A percentile compares a stretch with the other conserved stretches of the same genome.
Evolutionary conservation across 441 rosid species (phyloP).

Genomic region (Adansonia madagascariensis): DNA sequence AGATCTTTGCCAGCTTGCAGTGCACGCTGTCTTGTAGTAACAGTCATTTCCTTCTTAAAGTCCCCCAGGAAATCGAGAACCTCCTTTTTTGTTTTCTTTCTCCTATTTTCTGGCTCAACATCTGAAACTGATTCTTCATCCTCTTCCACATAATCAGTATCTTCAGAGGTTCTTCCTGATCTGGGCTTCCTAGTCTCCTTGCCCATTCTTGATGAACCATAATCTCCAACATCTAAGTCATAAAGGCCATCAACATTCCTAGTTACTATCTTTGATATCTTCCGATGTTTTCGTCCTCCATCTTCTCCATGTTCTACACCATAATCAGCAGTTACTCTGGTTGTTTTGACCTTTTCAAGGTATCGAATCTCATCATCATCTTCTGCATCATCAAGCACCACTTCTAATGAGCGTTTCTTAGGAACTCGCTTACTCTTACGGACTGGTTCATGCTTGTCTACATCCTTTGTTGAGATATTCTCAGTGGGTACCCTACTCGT

Average conservation of each 20-base stretch:
- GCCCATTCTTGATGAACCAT: conserved; percentile 34
- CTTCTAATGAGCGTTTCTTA: conserved; percentile 49
- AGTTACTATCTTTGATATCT: conserved; percentile 50
- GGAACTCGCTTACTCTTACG: conserved; percentile 58
- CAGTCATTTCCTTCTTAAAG: conserved; percentile 43
- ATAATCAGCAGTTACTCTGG: conserved; percentile 35
- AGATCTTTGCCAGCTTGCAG: conserved; percentile 50
- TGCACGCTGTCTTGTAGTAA: conserved; percentile 56
- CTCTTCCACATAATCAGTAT: conserved; percentile 48
- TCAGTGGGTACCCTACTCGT: conserved; percentile 38
- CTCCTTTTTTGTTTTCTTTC: conserved; percentile 48
- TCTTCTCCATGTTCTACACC: conserved; percentile 37
- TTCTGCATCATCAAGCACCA: conserved; percentile 40
- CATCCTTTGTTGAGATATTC: conserved; percentile 25
- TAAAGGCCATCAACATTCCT: conserved; percentile 47
- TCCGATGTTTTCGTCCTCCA: conserved; percentile 46
- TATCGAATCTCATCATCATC: conserved; percentile 51
- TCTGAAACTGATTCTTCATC: conserved; percentile 47
- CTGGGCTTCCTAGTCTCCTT: conserved; percentile 46
- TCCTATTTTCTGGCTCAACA: conserved; percentile 40
- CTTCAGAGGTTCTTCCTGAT: conserved; percentile 40
- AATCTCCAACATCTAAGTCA: conserved; percentile 34
- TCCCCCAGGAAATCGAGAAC: conserved; percentile 41
- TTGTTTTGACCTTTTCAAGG: conserved; percentile 46
- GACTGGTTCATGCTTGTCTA: conserved; percentile 39